A percentile compares a stretch with the other conserved stretches of the same genome.
phyloP scores from a whole-genome alignment of 2,329 filamentous ascomycete species.

The Phialocephala subalpina region DNA sequence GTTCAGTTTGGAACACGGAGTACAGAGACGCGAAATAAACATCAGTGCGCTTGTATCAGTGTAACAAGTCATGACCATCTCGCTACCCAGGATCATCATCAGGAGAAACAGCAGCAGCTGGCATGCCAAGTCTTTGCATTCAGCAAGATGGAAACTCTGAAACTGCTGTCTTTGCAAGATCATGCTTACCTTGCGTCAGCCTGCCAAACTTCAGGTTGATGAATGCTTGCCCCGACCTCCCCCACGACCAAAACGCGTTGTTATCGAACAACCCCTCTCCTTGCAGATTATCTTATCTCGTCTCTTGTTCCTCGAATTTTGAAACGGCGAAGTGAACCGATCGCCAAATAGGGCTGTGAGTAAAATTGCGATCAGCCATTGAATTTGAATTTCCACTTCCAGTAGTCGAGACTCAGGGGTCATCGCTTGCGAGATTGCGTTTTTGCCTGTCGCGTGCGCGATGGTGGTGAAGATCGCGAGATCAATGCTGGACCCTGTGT shows the following conservation, averaged over 20 bases:
- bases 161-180: not conserved
- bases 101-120: not conserved
- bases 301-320: not conserved
- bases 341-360: slow-evolving; percentile 17
- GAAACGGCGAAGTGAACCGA: not conserved
- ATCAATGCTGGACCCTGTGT: not conserved
- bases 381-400: slow-evolving; percentile 10
- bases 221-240: too few relatives aligned
- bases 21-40: slow-evolving; percentile 13
- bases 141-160: not conserved
- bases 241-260: too few relatives aligned
- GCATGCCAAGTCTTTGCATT: not conserved
- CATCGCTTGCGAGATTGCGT: not conserved
- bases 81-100: slow-evolving; percentile 1
- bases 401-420: not conserved
- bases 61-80: not conserved
- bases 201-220: too few relatives aligned
- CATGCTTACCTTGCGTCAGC: slow-evolving; percentile 1
- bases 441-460: not conserved
- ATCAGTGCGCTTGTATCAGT: slow-evolving; percentile 18
- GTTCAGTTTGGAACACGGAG: not conserved
- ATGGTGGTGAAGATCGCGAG: not conserved
- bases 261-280: not conserved
- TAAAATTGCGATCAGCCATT: slow-evolving; percentile 12
- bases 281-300: slow-evolving; percentile 2